Evolutionary conservation across 495 filamentous ascomycete species (phyloP), one percentile per base, ranked within the genome.

Genomic region (Podospora fimiseda): DNA sequence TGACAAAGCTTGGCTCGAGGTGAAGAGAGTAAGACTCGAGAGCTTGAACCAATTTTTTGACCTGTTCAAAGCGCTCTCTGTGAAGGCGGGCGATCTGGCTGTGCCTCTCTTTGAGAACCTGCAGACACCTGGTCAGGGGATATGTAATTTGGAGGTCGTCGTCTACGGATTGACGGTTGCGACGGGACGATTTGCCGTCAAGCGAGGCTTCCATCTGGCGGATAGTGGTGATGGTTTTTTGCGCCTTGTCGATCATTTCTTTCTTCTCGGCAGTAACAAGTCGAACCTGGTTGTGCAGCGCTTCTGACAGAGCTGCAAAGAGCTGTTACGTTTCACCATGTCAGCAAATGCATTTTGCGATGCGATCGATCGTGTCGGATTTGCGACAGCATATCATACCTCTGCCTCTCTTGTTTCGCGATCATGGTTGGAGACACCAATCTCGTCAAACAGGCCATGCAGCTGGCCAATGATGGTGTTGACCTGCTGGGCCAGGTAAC

Each of bases 11-110:
- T 15, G 87, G 66, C 67, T 99, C 93, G 33, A 99, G 86, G 64
- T 95, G 92, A 14, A 87, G 90, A 0, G 93, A 91, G 62, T 96
- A 97, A 38, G 90, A 95, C 64, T 96, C 85, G 13, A 99, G 84
- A 1, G 90, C 92, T 67, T 92, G 83, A 9, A 89, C 89, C 52
- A 99, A 83, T 76, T 95, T 95, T 70, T 88, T 92, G 48, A 96
- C 88, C 70, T 96, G 88, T 60, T 96, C 90, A 56, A 88, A 96
- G 48, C 92, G 83, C 70, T 96, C 89, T 23, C 80, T 79, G 69
- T 97, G 91, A 21, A 92, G 65, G 66, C 86, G 87, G 71, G 79
- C 83, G 60, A 96, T 79, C 21, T 81, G 80, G 38, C 74, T 76
- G 59, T 94, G 83, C 73, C 94, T 95, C 68, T 96, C 90, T 64